phyloP scores from a whole-genome alignment of 352 stramenopile species.

The Globisporangium parvum region DNA sequence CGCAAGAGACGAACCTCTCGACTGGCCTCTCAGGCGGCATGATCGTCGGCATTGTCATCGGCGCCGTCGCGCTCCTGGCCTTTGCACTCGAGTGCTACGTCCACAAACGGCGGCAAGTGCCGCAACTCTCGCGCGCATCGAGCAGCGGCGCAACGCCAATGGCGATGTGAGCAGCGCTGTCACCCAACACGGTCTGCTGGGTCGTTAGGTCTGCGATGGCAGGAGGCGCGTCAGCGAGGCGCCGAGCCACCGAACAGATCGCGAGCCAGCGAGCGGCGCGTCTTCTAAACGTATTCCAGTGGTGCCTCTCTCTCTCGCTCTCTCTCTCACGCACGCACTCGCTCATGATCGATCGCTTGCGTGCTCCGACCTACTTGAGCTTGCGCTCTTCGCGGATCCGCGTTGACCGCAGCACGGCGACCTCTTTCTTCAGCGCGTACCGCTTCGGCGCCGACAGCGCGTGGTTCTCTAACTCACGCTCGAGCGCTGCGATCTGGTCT shows the following conservation, averaged over 20 bases:
- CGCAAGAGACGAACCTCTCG: slow-evolving; percentile 35
- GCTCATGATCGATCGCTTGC: too few relatives aligned
- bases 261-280: too few relatives aligned
- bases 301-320: not conserved
- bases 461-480: slow-evolving; percentile 56
- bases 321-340: not conserved
- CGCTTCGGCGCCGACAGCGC: slow-evolving; percentile 63
- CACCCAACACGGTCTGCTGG: not conserved
- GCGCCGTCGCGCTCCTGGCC: slow-evolving; percentile 44
- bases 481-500: slow-evolving; percentile 43
- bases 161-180: slow-evolving; percentile 1
- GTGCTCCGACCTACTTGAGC: not conserved
- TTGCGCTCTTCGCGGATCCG: slow-evolving; percentile 51
- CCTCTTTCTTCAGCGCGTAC: slow-evolving; percentile 79
- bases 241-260: too few relatives aligned
- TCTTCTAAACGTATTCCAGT: slow-evolving; percentile 1
- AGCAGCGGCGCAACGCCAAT: slow-evolving; percentile 1
- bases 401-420: slow-evolving; percentile 59
- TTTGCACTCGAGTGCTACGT: slow-evolving; percentile 69
- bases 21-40: slow-evolving; percentile 66
- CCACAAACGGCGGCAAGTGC: slow-evolving; percentile 59
- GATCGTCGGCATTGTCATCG: slow-evolving; percentile 68
- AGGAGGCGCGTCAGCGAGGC: not conserved
- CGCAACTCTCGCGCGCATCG: not conserved
- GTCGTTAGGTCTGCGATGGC: not conserved